Percentiles rank a stretch among this genome's conserved stretches.
These are phyloP conservation scores for Lophium mytilinum DNA, from an alignment of 495 filamentous ascomycete species.

Conservation along the genomic window DNA sequence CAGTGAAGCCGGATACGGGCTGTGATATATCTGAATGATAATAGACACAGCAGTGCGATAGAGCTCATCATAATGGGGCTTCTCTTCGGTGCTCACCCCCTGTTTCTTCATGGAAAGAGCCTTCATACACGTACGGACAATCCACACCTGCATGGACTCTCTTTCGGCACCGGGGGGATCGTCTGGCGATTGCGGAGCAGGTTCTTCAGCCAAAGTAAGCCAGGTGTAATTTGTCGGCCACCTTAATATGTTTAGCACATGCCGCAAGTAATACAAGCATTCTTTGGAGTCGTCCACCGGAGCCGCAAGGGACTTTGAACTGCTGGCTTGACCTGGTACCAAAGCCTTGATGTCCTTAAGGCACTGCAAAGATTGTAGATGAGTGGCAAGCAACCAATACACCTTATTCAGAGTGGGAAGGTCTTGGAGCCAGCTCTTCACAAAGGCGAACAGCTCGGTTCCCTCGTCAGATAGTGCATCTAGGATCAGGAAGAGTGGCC, in stretches of 20 bases:
- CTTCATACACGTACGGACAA: conserved; percentile 44
- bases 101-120: conserved; percentile 6
- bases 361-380: conserved; percentile 19
- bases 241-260: conserved; percentile 61
- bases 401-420: conserved; percentile 57
- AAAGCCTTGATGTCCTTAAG: conserved; percentile 22
- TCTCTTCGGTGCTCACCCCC: not conserved
- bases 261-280: conserved; percentile 69
- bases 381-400: conserved; percentile 16
- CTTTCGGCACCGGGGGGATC: conserved; percentile 36
- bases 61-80: conserved; percentile 39
- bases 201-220: conserved; percentile 46
- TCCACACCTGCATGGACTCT: conserved; percentile 52
- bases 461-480: conserved; percentile 69
- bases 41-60: conserved; percentile 63
- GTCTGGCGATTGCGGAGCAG: conserved; percentile 30
- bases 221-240: conserved; percentile 54
- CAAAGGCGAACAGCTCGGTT: conserved; percentile 64
- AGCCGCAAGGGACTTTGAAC: not conserved
- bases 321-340: not conserved
- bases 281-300: conserved; percentile 62
- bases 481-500: conserved; percentile 74
- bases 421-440: conserved; percentile 74
- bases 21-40: conserved; percentile 66
- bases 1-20: conserved; percentile 57